Evolutionary conservation across 306 rosid genomes (phyloP).

Genomic region (Mucuna pruriens): DNA sequence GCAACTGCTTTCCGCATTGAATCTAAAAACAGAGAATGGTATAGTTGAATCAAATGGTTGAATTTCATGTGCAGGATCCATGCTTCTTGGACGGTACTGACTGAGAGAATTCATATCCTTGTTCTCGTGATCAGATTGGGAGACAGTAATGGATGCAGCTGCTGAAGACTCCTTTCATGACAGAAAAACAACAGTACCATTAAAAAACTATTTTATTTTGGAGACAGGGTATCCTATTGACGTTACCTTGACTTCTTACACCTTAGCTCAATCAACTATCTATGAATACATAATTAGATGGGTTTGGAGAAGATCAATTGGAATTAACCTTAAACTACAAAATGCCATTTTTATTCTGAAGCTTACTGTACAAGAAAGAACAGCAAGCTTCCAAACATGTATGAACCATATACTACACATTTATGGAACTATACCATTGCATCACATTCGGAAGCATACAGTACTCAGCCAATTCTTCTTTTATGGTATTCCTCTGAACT

Average conservation of each 20-base stretch:
- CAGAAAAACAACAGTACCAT: slow-evolving; percentile 35
- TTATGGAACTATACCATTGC: slow-evolving; percentile 30
- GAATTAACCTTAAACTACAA: slow-evolving; percentile 24
- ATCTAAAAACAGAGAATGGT: slow-evolving; percentile 53
- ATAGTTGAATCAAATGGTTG: slow-evolving; percentile 48
- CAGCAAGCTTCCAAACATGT: background rate
- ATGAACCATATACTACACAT: background rate
- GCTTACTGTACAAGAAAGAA: slow-evolving; percentile 6
- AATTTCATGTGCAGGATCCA: slow-evolving; percentile 40
- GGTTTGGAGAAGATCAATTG: slow-evolving; percentile 15
- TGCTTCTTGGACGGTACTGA: slow-evolving; percentile 36
- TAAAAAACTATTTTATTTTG: background rate
- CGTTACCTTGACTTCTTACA: slow-evolving; percentile 26
- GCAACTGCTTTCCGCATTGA: slow-evolving; percentile 42
- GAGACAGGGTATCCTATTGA: background rate
- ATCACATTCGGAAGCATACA: background rate
- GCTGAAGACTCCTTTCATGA: slow-evolving; percentile 64
- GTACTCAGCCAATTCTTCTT: slow-evolving; percentile 5
- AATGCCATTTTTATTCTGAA: background rate
- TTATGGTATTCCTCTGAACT: slow-evolving; percentile 11
- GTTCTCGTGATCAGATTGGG: slow-evolving; percentile 39
- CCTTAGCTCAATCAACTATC: slow-evolving; percentile 6
- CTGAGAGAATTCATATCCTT: slow-evolving; percentile 37
- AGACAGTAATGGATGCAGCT: slow-evolving; percentile 45
- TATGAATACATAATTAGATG: slow-evolving; percentile 3